These are phyloP conservation scores for Ustilago vetiveriae DNA, from an alignment of 1,284 basidiomycete species.

Conservation along the genomic window DNA sequence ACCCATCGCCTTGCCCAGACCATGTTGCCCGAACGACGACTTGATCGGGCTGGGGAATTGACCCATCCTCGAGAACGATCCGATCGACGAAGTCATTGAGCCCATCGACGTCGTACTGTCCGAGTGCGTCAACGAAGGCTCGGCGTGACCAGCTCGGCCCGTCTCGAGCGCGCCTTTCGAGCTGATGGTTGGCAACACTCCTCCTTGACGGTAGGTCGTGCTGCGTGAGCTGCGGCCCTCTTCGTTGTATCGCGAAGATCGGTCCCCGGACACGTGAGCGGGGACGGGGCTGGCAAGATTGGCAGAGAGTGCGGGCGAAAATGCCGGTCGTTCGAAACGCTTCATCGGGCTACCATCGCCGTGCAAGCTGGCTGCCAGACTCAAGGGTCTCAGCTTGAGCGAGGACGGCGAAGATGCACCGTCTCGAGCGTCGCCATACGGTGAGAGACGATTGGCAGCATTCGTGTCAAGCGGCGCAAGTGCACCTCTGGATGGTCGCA, in stretches of 20 bases:
- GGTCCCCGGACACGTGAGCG: constrained; percentile 24
- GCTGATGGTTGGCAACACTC: constrained; percentile 43
- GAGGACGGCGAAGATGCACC: constrained; percentile 33
- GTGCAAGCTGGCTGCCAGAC: constrained; percentile 34
- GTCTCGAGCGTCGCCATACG: constrained; percentile 11
- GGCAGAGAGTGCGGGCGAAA: constrained; percentile 45
- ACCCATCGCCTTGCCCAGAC: constrained; percentile 27
- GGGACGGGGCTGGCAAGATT: constrained; percentile 34
- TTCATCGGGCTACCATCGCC: constrained; percentile 37
- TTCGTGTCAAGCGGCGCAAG: constrained; percentile 32
- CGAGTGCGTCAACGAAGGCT: constrained; percentile 28
- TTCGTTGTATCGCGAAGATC: constrained; percentile 34
- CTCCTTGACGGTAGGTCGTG: constrained; percentile 39
- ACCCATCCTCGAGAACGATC: constrained; percentile 35
- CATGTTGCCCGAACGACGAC: constrained; percentile 13
- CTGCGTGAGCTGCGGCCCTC: constrained; percentile 35
- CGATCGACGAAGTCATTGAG: constrained; percentile 33
- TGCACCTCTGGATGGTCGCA: constrained; percentile 13
- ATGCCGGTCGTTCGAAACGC: constrained; percentile 34
- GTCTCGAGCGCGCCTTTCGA: constrained; percentile 42
- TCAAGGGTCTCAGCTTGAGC: constrained; percentile 39
- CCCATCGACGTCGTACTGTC: constrained; percentile 36
- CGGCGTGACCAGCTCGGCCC: constrained; percentile 24
- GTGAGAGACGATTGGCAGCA: constrained; percentile 35
- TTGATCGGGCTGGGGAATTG: constrained; percentile 31